phyloP scores from a whole-genome alignment of 2,329 filamentous ascomycete species.

The Sporothrix phasma region DNA sequence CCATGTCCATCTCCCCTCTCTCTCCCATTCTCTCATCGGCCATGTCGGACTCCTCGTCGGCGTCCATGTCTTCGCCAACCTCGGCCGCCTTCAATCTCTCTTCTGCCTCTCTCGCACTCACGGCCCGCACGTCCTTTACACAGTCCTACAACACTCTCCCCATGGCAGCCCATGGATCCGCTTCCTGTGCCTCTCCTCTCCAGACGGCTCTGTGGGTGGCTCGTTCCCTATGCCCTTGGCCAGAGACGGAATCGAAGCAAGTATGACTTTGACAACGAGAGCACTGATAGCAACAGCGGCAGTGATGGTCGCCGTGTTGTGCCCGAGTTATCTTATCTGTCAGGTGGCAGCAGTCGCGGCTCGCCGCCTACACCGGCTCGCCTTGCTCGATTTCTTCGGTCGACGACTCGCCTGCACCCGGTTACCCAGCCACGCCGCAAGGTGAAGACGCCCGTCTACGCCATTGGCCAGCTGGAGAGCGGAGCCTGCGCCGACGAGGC shows the following conservation, averaged over 20 bases:
- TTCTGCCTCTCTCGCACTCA: background rate
- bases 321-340: conserved; percentile 31
- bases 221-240: background rate
- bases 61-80: conserved; percentile 4
- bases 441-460: conserved; percentile 42
- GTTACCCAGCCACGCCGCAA: conserved; percentile 32
- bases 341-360: conserved; percentile 14
- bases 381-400: conserved; percentile 4
- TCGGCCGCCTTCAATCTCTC: conserved; percentile 1
- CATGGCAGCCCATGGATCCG: conserved; percentile 5
- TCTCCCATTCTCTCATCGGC: background rate
- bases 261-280: background rate
- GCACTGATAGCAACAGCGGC: background rate
- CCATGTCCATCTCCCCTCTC: background rate
- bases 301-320: conserved; percentile 20
- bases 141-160: background rate
- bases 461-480: conserved; percentile 40
- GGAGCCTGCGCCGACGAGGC: background rate
- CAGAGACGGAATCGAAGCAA: background rate
- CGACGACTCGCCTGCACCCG: conserved; percentile 18
- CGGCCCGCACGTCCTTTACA: conserved; percentile 8
- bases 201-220: background rate
- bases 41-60: conserved; percentile 3
- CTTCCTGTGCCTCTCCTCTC: conserved; percentile 2
- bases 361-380: conserved; percentile 18